Percentiles rank a stretch among this genome's conserved stretches.
Conservation (phyloP, 2,329 filamentous ascomycete species). For the Pseudocercospora musae region DNA sequence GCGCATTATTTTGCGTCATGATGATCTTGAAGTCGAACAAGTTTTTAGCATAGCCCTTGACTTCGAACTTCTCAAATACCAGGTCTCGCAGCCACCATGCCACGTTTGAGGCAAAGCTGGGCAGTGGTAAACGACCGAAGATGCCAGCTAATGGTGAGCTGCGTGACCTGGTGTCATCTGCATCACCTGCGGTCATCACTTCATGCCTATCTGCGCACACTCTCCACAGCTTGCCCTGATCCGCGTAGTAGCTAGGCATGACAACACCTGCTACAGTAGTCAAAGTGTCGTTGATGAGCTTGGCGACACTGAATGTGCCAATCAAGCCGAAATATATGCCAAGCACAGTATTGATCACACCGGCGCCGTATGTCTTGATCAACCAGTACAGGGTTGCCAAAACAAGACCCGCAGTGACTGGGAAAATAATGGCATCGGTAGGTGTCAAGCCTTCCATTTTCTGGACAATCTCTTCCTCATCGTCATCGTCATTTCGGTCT, state of each 20-base stretch:
- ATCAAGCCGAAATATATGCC: conserved; percentile 79
- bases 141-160: conserved; percentile 53
- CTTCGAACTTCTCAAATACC: conserved; percentile 49
- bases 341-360: conserved; percentile 76
- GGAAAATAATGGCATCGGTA: conserved; percentile 80
- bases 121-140: conserved; percentile 48
- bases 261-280: conserved; percentile 63
- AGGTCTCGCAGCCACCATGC: conserved; percentile 52
- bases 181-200: conserved; percentile 24
- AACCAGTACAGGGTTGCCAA: conserved; percentile 79
- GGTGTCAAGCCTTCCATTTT: conserved; percentile 67
- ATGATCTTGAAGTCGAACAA: conserved; percentile 45
- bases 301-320: conserved; percentile 72
- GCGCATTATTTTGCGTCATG: conserved; percentile 52
- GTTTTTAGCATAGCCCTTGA: conserved; percentile 52
- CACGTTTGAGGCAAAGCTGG: conserved; percentile 31
- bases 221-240: conserved; percentile 50
- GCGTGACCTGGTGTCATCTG: conserved; percentile 19
- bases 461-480: conserved; percentile 53
- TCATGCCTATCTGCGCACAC: conserved; percentile 38
- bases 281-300: conserved; percentile 69
- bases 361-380: conserved; percentile 83
- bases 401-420: conserved; percentile 68
- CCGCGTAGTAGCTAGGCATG: conserved; percentile 69
- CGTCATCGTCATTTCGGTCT: conserved; percentile 43